Base-by-base conservation (phyloP, 768 basidiomycete species). In the Xerocomus potaroensis region DNA sequence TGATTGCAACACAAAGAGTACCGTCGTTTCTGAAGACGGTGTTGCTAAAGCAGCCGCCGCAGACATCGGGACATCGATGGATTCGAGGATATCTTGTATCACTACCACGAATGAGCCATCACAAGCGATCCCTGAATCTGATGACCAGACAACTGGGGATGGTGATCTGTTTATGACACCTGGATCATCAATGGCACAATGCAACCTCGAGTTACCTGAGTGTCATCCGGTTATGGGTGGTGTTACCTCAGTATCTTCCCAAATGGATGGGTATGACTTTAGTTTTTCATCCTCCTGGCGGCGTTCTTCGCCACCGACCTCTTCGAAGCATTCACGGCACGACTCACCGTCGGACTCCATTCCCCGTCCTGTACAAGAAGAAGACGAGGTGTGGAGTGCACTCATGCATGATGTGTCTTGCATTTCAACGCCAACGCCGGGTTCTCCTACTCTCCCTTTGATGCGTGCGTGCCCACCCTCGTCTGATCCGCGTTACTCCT, bases 371-470 rank as follows among this genome's bases (percentile, higher is more conserved):
- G 19, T 34, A n/a, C 50, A 43, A 35, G 63, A 61, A 11, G 59
- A 65, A 31, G 50, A 53, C 8, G 63, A 59, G 18, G 55, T 61
- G 6, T 49, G 43, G 54, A 45, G n/a, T 30, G 32, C 53, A 15
- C 61, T 64, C n/a, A 19, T 60, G 36, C 26, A 36, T 5, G 39
- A n/a, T 4, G 19, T n/a, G 4, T 57, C 62, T 12, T 41, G 43
- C 11, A 30, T 42, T n/a, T 53, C 51, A 19, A 54, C 57, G 15
- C 53, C 54, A 0, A 7, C 18, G 8, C 36, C 30, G 10, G 41
- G 19, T 15, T 19, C 44, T 6, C 4, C 23, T 0, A 18, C 49
- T 16, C n/a, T 34, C 12, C 38, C 49, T 34, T 27, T 47, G 27
- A 22, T 43, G 11, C 18, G 42, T 8, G 55, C 49, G 30, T 34